phyloP scores from a whole-genome alignment of 371 early-diverging fungal genomes.

The Coemansia sp. region DNA sequence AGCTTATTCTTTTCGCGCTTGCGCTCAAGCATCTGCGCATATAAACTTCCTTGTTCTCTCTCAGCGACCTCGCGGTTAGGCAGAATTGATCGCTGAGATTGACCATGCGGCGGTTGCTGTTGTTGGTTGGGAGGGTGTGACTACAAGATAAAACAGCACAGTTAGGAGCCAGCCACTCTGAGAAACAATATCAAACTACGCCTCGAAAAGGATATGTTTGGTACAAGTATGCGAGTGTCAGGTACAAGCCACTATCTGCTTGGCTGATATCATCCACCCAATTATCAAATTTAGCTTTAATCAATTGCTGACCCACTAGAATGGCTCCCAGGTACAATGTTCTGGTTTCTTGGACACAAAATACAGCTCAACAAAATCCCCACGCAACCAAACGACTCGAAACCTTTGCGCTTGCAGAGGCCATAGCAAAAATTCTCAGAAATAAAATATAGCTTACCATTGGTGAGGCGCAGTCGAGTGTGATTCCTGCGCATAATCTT shows the following conservation, averaged over 20 bases:
- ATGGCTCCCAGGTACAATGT: neutral
- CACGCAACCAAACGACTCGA: neutral
- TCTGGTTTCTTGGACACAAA: neutral
- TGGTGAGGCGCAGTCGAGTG: neutral
- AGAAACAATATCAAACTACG: neutral
- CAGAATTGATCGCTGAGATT: slow-evolving; percentile 14
- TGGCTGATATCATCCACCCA: neutral
- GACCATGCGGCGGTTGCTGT: neutral
- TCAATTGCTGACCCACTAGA: neutral
- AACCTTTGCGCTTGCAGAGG: neutral
- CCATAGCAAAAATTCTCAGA: slow-evolving; percentile 21
- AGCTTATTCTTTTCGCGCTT: slow-evolving; percentile 40
- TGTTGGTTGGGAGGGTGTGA: neutral
- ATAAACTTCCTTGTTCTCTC: neutral
- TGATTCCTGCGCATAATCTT: neutral
- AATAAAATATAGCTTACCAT: slow-evolving; percentile 29
- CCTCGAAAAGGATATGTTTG: neutral
- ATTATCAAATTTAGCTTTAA: neutral
- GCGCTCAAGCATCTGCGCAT: slow-evolving; percentile 19
- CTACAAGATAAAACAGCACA: neutral
- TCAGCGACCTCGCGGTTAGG: slow-evolving; percentile 19
- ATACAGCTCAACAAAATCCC: slow-evolving; percentile 7
- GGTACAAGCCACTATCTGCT: neutral
- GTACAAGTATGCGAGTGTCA: neutral
- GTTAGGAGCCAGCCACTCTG: neutral